A percentile compares a stretch with the other conserved stretches of the same genome.
phyloP scores from a whole-genome alignment of 257 asterid species.

The Ophiorrhiza pumila region DNA sequence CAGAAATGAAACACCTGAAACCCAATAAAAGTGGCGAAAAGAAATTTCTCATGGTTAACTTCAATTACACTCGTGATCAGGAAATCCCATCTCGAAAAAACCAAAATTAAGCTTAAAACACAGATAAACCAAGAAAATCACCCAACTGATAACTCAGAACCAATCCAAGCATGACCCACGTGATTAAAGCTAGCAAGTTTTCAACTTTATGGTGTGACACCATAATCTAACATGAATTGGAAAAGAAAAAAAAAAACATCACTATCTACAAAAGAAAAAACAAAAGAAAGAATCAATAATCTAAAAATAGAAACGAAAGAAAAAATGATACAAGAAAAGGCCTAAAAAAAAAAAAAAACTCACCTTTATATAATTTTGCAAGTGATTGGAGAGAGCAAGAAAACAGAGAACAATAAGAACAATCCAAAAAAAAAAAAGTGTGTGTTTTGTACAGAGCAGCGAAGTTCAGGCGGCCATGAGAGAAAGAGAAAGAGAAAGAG shows the following conservation, averaged over 20 bases:
- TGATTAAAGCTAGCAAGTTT: constrained; percentile 11
- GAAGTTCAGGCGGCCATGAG: constrained; percentile 63
- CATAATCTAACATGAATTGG: neutral
- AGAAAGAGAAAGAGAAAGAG: constrained; percentile 17
- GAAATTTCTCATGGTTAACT: neutral
- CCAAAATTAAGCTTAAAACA: constrained; percentile 1
- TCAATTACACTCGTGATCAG: constrained; percentile 2
- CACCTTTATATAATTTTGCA: constrained; percentile 36
- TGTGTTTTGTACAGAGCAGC: constrained; percentile 9
- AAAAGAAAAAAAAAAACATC: neutral
- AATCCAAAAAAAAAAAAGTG: neutral
- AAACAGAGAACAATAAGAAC: neutral
- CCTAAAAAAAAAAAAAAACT: constrained; percentile 5
- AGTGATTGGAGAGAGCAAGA: constrained; percentile 6
- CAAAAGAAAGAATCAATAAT: constrained; percentile 12
- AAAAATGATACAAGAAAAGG: neutral
- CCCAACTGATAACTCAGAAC: constrained; percentile 1
- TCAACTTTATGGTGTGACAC: constrained; percentile 9
- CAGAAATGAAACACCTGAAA: neutral
- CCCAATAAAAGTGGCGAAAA: neutral
- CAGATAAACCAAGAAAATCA: neutral
- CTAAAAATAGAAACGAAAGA: constrained; percentile 6
- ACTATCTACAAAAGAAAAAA: neutral
- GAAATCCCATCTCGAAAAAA: neutral
- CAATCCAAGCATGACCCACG: constrained; percentile 6